Percentiles rank a stretch among this genome's conserved stretches.
Evolutionary conservation across 345 rosid genomes (phyloP).

Genomic region (Populus alba): DNA sequence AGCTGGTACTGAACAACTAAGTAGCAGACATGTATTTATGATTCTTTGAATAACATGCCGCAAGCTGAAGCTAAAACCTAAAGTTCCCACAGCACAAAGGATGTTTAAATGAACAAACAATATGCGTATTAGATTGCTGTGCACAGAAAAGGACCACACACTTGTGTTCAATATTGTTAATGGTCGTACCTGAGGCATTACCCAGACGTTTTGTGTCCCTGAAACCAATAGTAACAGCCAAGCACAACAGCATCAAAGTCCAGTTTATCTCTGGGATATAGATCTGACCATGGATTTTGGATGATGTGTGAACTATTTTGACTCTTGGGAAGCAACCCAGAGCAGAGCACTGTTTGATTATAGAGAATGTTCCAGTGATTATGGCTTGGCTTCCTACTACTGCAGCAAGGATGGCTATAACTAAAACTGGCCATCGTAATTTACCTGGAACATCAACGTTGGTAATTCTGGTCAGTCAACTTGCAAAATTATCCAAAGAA

Average conservation of each 20-base stretch:
- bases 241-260: constrained; percentile 78
- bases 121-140: background rate
- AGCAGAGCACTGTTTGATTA: constrained; percentile 82
- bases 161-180: background rate
- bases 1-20: background rate
- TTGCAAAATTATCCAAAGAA: background rate
- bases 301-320: constrained; percentile 83
- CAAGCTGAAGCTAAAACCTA: background rate
- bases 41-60: background rate
- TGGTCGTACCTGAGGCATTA: constrained; percentile 74
- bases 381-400: constrained; percentile 95
- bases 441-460: constrained; percentile 44
- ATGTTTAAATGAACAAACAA: background rate
- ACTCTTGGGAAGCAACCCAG: constrained; percentile 86
- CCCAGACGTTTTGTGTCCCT: constrained; percentile 79
- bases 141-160: background rate
- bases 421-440: constrained; percentile 87
- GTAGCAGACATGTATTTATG: background rate
- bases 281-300: constrained; percentile 88
- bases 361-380: constrained; percentile 90
- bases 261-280: constrained; percentile 95
- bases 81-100: background rate
- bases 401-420: constrained; percentile 87
- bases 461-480: constrained; percentile 9
- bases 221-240: constrained; percentile 89